A percentile compares a stretch with the other conserved stretches of the same genome.
Evolutionary conservation across 2,329 filamentous ascomycete species (phyloP).

Genomic region (Exophiala aquamarina): DNA sequence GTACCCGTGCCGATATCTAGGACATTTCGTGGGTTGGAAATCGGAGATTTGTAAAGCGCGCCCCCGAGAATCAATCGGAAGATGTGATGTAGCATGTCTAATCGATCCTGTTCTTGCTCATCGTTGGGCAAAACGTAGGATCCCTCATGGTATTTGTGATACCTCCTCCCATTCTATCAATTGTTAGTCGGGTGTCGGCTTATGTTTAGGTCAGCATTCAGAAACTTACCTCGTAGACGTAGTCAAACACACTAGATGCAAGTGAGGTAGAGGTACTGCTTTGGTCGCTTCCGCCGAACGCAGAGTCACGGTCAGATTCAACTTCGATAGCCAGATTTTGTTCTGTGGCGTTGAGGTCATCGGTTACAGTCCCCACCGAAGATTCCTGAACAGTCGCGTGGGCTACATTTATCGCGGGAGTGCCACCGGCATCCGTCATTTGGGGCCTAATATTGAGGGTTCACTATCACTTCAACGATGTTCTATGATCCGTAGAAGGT

Average conservation of each 20-base stretch:
- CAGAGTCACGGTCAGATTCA: slow-evolving; percentile 1
- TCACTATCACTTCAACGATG: too few species aligned
- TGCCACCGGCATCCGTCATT: too few species aligned
- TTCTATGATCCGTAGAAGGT: too few species aligned
- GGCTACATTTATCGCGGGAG: too few species aligned
- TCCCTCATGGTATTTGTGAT: slow-evolving; percentile 40
- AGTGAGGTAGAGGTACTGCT: slow-evolving; percentile 1
- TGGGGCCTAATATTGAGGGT: too few species aligned
- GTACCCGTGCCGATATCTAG: slow-evolving; percentile 38
- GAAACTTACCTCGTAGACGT: slow-evolving; percentile 13
- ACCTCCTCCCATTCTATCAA: slow-evolving; percentile 42
- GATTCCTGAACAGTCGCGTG: too few species aligned
- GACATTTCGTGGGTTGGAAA: slow-evolving; percentile 24
- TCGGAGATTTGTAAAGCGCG: slow-evolving; percentile 29
- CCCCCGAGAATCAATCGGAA: slow-evolving; percentile 19
- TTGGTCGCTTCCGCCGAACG: slow-evolving; percentile 5
- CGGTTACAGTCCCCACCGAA: too few species aligned
- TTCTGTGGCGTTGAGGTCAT: neutral
- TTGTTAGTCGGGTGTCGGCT: slow-evolving; percentile 23
- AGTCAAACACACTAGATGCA: slow-evolving; percentile 10
- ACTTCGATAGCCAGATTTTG: neutral
- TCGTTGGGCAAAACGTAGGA: slow-evolving; percentile 36
- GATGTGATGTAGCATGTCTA: slow-evolving; percentile 29
- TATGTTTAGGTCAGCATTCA: too few species aligned
- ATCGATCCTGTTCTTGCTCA: slow-evolving; percentile 35